Conservation (phyloP, 495 filamentous ascomycete species). For the Hypomontagnella monticulosa region DNA sequence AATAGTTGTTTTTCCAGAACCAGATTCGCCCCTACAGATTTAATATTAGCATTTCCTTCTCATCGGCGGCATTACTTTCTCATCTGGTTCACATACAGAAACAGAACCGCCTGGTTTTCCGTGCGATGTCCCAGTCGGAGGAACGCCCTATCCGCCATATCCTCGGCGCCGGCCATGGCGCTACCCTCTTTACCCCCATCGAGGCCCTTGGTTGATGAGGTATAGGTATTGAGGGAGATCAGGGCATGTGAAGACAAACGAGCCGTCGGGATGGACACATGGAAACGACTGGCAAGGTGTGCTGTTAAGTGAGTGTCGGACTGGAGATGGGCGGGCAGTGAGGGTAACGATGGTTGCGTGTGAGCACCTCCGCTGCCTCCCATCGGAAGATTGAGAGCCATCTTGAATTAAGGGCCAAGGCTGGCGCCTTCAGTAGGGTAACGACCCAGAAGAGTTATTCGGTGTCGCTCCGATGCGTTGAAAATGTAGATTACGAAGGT, state of each 20-base stretch:
- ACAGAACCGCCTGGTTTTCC: conserved; percentile 92
- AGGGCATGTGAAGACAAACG: conserved; percentile 89
- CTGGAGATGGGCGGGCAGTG: conserved; percentile 89
- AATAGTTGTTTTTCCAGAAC: conserved; percentile 93
- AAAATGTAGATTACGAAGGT: background rate
- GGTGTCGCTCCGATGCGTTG: conserved; percentile 23
- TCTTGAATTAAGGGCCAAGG: conserved; percentile 47
- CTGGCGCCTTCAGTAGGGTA: conserved; percentile 37
- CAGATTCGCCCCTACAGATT: conserved; percentile 82
- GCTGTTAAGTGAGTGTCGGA: conserved; percentile 96
- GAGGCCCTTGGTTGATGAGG: conserved; percentile 83
- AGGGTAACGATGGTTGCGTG: conserved; percentile 87
- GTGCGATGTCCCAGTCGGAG: conserved; percentile 85
- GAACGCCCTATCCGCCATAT: conserved; percentile 84
- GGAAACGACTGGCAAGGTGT: conserved; percentile 94
- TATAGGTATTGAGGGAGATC: conserved; percentile 92
- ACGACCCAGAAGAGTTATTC: conserved; percentile 21
- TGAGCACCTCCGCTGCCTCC: conserved; percentile 70
- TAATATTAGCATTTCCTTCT: conserved; percentile 36
- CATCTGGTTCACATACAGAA: conserved; percentile 71
- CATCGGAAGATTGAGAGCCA: conserved; percentile 57
- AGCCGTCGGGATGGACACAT: conserved; percentile 86
- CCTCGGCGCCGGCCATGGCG: conserved; percentile 87
- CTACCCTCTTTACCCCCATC: conserved; percentile 88
- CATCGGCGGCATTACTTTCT: background rate